Percentiles rank a stretch among this genome's conserved stretches.
phyloP scores from a whole-genome alignment of 2,329 filamentous ascomycete species.

The Myrmaecium sp. region DNA sequence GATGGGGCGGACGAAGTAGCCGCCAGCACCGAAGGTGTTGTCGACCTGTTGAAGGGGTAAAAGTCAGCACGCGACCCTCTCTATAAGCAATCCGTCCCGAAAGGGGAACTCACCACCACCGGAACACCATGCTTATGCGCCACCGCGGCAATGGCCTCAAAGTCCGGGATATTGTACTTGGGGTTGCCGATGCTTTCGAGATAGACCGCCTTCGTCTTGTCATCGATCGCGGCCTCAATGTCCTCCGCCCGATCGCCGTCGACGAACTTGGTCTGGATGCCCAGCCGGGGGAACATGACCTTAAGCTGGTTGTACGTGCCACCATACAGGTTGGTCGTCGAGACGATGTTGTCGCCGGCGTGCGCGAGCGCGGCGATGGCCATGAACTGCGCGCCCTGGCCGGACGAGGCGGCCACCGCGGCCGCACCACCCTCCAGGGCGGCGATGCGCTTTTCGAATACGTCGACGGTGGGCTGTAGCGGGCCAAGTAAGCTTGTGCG shows the following conservation, averaged over 20 bases:
- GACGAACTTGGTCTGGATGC: conserved; percentile 78
- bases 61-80: too few species aligned
- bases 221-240: conserved; percentile 69
- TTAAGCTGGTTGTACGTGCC: conserved; percentile 98
- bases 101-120: conserved; percentile 12
- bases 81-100: too few species aligned
- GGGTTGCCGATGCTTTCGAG: conserved; percentile 90
- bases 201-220: conserved; percentile 84
- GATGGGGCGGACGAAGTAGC: conserved; percentile 74
- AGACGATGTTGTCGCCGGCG: conserved; percentile 81
- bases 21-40: conserved; percentile 90
- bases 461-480: conserved; percentile 68
- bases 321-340: conserved; percentile 80
- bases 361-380: conserved; percentile 69
- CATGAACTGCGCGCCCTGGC: conserved; percentile 87
- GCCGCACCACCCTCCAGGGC: conserved; percentile 84
- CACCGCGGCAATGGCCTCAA: conserved; percentile 69
- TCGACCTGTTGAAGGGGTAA: conserved; percentile 43
- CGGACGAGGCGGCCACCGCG: conserved; percentile 69
- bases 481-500: conserved; percentile 1
- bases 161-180: conserved; percentile 80
- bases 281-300: conserved; percentile 71
- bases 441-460: conserved; percentile 93
- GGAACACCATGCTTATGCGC: conserved; percentile 51
- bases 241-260: conserved; percentile 63